Evolutionary conservation across 148 eudicot species (phyloP).

Genomic region (Cornus kousa): DNA sequence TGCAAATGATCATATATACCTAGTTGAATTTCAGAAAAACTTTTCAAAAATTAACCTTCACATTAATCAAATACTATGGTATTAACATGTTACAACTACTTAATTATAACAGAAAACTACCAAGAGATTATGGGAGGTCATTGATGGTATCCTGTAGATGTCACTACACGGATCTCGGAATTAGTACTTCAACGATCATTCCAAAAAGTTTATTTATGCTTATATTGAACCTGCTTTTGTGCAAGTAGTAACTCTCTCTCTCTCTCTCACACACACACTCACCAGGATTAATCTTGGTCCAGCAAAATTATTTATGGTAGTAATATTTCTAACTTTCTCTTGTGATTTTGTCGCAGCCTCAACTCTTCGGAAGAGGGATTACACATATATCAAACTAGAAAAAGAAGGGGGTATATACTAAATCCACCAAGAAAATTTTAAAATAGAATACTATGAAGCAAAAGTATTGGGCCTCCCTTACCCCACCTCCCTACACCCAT

Average conservation of each 20-base stretch:
- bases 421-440: background rate
- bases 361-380: background rate
- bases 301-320: background rate
- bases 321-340: no score
- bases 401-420: background rate
- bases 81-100: no score
- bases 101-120: background rate
- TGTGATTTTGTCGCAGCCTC: background rate
- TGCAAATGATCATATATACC: background rate
- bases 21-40: background rate
- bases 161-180: background rate
- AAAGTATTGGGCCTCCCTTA: no score
- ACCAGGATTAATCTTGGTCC: background rate
- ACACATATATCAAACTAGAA: background rate
- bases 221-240: no score
- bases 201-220: no score
- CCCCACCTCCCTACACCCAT: no score
- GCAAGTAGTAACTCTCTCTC: no score
- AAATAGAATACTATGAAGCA: no score
- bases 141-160: background rate
- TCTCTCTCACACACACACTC: no score
- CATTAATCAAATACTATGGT: no score
- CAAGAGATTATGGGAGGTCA: background rate
- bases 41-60: no score
- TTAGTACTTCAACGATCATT: background rate